Evolutionary conservation across 2,329 filamentous ascomycete genomes (phyloP).

Genomic region (Cordyceps tenuipes): DNA sequence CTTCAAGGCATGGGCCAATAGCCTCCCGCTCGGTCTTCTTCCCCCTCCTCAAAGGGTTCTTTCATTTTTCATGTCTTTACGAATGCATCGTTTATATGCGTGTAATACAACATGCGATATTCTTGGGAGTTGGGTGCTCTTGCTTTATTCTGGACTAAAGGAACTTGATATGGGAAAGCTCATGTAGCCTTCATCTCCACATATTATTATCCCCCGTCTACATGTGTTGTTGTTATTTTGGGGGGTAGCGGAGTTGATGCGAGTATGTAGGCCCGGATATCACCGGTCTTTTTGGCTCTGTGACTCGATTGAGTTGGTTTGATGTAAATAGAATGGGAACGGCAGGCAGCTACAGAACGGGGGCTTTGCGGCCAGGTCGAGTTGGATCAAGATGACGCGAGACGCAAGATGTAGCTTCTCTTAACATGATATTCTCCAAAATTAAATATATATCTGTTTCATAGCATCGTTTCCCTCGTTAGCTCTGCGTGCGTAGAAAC

Average conservation of each 20-base stretch:
- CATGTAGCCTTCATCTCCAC: no score
- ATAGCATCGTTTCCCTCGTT: neutral
- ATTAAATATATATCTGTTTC: neutral
- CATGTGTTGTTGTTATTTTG: neutral
- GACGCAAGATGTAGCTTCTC: neutral
- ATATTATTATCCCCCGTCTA: no score
- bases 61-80: neutral
- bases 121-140: conserved; percentile 6
- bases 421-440: conserved; percentile 5
- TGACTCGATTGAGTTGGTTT: neutral
- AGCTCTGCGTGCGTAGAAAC: neutral
- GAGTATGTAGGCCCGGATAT: neutral
- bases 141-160: neutral
- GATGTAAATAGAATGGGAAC: neutral
- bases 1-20: conserved; percentile 31
- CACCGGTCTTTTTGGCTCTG: neutral
- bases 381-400: neutral
- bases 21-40: neutral
- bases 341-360: neutral
- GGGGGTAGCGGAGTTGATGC: neutral
- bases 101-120: neutral
- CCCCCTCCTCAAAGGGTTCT: neutral
- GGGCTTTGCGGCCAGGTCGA: neutral
- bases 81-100: neutral
- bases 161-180: neutral